These are phyloP conservation scores for Backusella morwellensis DNA, from an alignment of 192 early-diverging fungal genomes.

Conservation along the genomic window DNA sequence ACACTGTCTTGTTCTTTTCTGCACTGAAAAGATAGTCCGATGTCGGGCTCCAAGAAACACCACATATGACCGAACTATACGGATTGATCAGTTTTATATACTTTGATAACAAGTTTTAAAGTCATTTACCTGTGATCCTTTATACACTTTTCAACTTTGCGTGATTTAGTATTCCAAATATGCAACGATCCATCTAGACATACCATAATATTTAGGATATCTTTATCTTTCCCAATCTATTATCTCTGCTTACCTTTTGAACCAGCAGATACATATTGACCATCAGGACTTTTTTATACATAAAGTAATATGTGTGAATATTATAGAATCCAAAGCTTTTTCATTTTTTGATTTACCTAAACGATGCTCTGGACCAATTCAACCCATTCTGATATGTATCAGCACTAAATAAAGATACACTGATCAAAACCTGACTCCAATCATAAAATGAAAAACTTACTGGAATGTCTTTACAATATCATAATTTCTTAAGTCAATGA, in stretches of 20 bases:
- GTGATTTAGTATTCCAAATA: conserved; percentile 73
- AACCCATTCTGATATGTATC: conserved; percentile 77
- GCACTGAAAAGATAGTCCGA: conserved; percentile 67
- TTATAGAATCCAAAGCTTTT: not conserved
- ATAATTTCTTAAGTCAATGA: conserved; percentile 80
- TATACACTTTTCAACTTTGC: conserved; percentile 62
- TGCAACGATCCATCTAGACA: conserved; percentile 69
- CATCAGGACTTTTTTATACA: conserved; percentile 71
- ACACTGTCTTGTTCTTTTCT: conserved; percentile 60
- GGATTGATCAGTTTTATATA: not conserved
- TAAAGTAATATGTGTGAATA: not conserved
- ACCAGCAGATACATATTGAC: conserved; percentile 78
- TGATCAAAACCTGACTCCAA: not conserved
- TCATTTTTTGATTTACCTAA: conserved; percentile 45
- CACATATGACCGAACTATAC: conserved; percentile 56
- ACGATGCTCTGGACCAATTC: conserved; percentile 89
- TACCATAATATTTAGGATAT: not conserved
- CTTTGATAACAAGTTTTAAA: too few relatives aligned
- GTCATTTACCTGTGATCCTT: conserved; percentile 65
- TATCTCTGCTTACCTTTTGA: conserved; percentile 46
- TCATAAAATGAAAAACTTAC: conserved; percentile 32
- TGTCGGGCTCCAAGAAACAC: conserved; percentile 63
- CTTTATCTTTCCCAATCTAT: not conserved
- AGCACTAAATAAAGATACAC: conserved; percentile 39
- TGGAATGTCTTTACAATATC: conserved; percentile 65